Evolutionary conservation across 2,329 filamentous ascomycete species (phyloP), one percentile per base, ranked within the genome.

Genomic region (Aspergillus vadensis): DNA sequence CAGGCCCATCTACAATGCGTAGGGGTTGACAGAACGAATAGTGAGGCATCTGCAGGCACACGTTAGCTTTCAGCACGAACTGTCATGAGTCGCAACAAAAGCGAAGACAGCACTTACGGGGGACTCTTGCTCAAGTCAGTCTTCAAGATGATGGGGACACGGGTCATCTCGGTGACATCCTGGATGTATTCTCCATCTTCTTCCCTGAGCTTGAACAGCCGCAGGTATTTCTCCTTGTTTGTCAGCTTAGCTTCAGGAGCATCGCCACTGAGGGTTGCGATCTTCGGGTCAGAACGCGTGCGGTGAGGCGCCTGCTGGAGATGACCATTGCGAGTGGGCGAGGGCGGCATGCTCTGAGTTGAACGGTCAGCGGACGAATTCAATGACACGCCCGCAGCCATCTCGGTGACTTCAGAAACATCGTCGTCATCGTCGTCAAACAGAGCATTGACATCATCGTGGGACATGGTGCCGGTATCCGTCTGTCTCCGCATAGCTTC

Each of bases 71-170:
- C 8, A 47, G 59, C 25, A 43, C 19, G 5, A 30, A 14, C 30
- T 3, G n/a, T 32, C 15, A 27, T 56, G 57, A 17, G 12, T 51
- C 32, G 7, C 55, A 39, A 44, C 61, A 30, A n/a, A 3, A 15
- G 38, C 12, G 60, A 23, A 43, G 32, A 14, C 32, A 51, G 44
- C 64, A 94, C 95, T 88, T 90, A 99, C 93, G 95, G 95, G 80
- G 95, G 95, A 82, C 94, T 98, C 91, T 99, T 99, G 81, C 85
- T 91, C 72, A 99, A 86, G 81, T 99, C 95, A 67, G 95, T 98
- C 88, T 97, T 98, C 72, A 99, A 81, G 76, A 99, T 96, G 68
- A 99, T 91, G n/a, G 95, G 95, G 63, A 99, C 91, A 69, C 94
- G 86, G 47, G 92, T 94, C 93, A 99, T 97, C 83, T 99, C 95